Percentiles rank a stretch among this genome's conserved stretches.
phyloP scores from a whole-genome alignment of 2,329 filamentous ascomycete genomes.

The Davidsoniella eucalypti region DNA sequence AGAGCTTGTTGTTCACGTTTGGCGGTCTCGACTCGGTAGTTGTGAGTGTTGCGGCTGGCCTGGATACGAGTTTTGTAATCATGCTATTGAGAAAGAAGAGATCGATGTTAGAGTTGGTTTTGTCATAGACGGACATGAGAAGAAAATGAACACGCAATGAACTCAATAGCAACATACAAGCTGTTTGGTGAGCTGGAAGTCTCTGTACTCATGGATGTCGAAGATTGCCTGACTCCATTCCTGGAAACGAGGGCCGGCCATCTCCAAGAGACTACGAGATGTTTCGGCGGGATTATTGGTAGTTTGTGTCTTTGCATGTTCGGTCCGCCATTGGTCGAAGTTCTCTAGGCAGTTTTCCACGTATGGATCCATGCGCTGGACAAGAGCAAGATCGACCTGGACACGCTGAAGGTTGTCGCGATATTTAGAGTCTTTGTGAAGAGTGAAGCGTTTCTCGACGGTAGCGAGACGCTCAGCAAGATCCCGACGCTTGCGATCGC shows the following conservation, averaged over 20 bases:
- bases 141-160: not conserved
- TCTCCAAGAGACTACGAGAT: conserved; percentile 44
- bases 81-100: conserved; percentile 25
- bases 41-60: conserved; percentile 41
- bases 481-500: conserved; percentile 75
- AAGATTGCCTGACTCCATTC: conserved; percentile 79
- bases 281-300: conserved; percentile 24
- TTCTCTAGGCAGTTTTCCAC: conserved; percentile 54
- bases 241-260: conserved; percentile 70
- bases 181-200: conserved; percentile 65
- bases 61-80: conserved; percentile 46
- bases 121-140: not conserved
- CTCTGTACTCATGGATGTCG: conserved; percentile 71
- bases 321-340: conserved; percentile 44
- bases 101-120: not conserved
- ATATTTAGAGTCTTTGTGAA: conserved; percentile 70
- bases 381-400: conserved; percentile 78
- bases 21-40: conserved; percentile 46
- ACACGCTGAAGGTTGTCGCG: conserved; percentile 79
- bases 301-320: conserved; percentile 32
- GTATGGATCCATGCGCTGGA: conserved; percentile 74
- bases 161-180: conserved; percentile 42
- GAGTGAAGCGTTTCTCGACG: conserved; percentile 61
- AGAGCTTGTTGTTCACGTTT: conserved; percentile 44
- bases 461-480: conserved; percentile 63